phyloP scores from a whole-genome alignment of 2,329 filamentous ascomycete species.

The Talaromyces rugulosus region DNA sequence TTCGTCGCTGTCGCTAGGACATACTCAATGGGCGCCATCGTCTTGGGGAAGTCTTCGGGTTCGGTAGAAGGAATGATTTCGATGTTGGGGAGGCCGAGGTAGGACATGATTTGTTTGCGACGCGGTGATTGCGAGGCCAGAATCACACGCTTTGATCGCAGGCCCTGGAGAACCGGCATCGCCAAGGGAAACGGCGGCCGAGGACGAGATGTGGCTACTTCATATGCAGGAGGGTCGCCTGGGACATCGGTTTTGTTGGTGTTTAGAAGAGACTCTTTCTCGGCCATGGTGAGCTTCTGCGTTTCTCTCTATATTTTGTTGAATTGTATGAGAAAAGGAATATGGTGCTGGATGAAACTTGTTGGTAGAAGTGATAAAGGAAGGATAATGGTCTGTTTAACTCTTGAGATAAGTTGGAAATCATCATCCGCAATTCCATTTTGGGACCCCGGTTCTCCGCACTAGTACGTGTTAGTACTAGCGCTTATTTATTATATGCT shows the following conservation, averaged over 20 bases:
- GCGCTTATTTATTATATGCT: neutral
- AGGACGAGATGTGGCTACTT: conserved; percentile 18
- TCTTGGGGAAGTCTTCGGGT: conserved; percentile 81
- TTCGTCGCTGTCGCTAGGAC: conserved; percentile 79
- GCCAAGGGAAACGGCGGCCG: conserved; percentile 59
- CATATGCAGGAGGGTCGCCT: conserved; percentile 11
- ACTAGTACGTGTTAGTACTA: neutral
- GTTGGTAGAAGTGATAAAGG: neutral
- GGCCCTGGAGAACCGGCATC: conserved; percentile 71
- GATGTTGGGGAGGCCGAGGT: conserved; percentile 76
- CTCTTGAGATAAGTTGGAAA: too few relatives aligned
- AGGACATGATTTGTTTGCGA: conserved; percentile 69
- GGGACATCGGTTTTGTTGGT: neutral
- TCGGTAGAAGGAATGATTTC: conserved; percentile 80
- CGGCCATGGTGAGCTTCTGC: conserved; percentile 2
- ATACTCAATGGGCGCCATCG: conserved; percentile 79
- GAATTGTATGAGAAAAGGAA: neutral
- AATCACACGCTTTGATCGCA: conserved; percentile 76
- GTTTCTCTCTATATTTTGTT: neutral
- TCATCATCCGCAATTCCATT: neutral
- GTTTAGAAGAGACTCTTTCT: conserved; percentile 7
- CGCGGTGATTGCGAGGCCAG: conserved; percentile 87
- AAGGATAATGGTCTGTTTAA: neutral
- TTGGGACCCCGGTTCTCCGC: neutral
- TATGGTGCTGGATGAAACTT: neutral